Evolutionary conservation across 2,329 filamentous ascomycete genomes (phyloP).

Genomic region (Neodidymelliopsis sp.): DNA sequence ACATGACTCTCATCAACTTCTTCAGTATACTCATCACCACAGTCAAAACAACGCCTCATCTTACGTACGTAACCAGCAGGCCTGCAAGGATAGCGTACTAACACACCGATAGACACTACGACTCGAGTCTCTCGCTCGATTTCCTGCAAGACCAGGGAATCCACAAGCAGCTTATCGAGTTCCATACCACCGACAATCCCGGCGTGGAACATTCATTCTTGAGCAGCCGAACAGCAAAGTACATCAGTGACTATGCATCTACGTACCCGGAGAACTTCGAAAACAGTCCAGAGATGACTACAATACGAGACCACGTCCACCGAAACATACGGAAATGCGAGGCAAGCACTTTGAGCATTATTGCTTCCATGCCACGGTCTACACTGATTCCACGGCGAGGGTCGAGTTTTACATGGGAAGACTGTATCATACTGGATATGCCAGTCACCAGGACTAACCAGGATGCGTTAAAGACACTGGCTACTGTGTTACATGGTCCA

Average conservation of each 20-base stretch:
- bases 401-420: conserved; percentile 46
- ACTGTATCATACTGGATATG: conserved; percentile 56
- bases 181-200: conserved; percentile 60
- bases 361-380: conserved; percentile 64
- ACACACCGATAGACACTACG: conserved; percentile 38
- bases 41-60: conserved; percentile 41
- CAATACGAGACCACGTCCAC: conserved; percentile 58
- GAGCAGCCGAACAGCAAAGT: conserved; percentile 62
- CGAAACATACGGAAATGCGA: conserved; percentile 62
- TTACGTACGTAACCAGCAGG: conserved; percentile 32
- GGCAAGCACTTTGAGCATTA: conserved; percentile 63
- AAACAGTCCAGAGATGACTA: conserved; percentile 52
- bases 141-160: conserved; percentile 61
- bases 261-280: conserved; percentile 64
- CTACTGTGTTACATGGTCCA: conserved; percentile 64
- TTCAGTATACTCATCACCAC: conserved; percentile 61
- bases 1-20: conserved; percentile 66
- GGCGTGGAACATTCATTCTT: conserved; percentile 62
- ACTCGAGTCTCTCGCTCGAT: conserved; percentile 56
- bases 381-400: conserved; percentile 57
- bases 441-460: conserved; percentile 61
- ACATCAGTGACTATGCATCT: conserved; percentile 64
- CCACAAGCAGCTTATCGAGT: conserved; percentile 58
- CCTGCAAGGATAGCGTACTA: not conserved
- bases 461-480: conserved; percentile 63